phyloP scores from a whole-genome alignment of 192 early-diverging fungal genomes.

The Funneliformis geosporum region DNA sequence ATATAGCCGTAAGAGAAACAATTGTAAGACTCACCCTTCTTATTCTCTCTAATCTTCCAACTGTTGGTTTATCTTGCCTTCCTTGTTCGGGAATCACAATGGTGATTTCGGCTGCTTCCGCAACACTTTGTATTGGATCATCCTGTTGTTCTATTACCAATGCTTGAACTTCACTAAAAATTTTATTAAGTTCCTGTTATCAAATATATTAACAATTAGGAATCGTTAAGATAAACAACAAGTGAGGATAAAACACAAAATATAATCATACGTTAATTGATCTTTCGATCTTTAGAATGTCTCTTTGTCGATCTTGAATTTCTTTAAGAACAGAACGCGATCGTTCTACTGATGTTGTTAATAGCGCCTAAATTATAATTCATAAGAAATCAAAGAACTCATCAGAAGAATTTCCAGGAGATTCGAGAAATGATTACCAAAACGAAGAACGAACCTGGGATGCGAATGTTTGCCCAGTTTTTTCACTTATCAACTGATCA shows the following conservation, averaged over 20 bases:
- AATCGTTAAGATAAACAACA: not conserved
- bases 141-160: constrained; percentile 12
- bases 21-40: not conserved
- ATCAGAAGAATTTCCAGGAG: not conserved
- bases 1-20: not conserved
- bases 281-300: constrained; percentile 11
- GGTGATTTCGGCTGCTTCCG: not conserved
- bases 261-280: constrained; percentile 14
- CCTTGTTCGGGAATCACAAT: not conserved
- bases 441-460: not conserved
- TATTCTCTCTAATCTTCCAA: not conserved
- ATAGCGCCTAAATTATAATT: not conserved
- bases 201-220: not conserved
- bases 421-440: not conserved
- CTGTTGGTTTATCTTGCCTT: not conserved
- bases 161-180: constrained; percentile 18
- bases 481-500: not conserved
- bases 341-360: not conserved
- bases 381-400: not conserved
- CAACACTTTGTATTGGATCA: not conserved
- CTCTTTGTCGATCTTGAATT: constrained; percentile 20
- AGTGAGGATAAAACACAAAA: not conserved
- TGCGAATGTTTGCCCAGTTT: not conserved
- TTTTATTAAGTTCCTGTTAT: constrained; percentile 15
- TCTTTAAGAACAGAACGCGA: not conserved